phyloP scores from a whole-genome alignment of 2,329 filamentous ascomycete species.

The Septoria linicola region DNA sequence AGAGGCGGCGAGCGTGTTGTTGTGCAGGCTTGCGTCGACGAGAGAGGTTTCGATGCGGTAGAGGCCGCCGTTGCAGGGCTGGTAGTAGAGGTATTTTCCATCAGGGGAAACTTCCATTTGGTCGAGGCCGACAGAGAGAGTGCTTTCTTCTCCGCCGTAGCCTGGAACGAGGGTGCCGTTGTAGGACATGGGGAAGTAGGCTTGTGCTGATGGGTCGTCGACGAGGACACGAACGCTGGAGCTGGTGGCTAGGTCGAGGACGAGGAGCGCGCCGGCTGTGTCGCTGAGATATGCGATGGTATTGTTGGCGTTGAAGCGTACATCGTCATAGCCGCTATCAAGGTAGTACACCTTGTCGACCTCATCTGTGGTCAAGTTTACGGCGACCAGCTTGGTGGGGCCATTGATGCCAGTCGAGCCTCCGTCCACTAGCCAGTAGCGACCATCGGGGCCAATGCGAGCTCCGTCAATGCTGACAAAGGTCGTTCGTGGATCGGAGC shows the following conservation, averaged over 20 bases:
- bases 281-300: conserved; percentile 37
- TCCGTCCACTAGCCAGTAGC: conserved; percentile 38
- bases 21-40: conserved; percentile 39
- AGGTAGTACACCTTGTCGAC: conserved; percentile 31
- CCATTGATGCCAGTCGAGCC: conserved; percentile 30
- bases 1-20: conserved; percentile 32
- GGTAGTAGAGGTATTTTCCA: conserved; percentile 41
- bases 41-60: conserved; percentile 39
- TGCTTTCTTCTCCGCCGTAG: conserved; percentile 24
- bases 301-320: conserved; percentile 37
- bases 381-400: conserved; percentile 37
- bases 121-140: conserved; percentile 33
- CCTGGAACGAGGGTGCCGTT: background rate
- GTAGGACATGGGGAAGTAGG: background rate
- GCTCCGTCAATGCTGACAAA: conserved; percentile 27
- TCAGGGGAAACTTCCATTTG: conserved; percentile 45
- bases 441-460: conserved; percentile 39
- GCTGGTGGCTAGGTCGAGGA: conserved; percentile 21
- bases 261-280: conserved; percentile 21
- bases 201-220: conserved; percentile 31
- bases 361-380: conserved; percentile 39
- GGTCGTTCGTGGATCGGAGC: conserved; percentile 31
- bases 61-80: conserved; percentile 40
- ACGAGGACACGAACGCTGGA: conserved; percentile 33
- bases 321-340: conserved; percentile 38